A percentile compares a stretch with the other conserved stretches of the same genome.
Conservation (phyloP, 495 filamentous ascomycete genomes). For the Aspergillus biplanus region DNA sequence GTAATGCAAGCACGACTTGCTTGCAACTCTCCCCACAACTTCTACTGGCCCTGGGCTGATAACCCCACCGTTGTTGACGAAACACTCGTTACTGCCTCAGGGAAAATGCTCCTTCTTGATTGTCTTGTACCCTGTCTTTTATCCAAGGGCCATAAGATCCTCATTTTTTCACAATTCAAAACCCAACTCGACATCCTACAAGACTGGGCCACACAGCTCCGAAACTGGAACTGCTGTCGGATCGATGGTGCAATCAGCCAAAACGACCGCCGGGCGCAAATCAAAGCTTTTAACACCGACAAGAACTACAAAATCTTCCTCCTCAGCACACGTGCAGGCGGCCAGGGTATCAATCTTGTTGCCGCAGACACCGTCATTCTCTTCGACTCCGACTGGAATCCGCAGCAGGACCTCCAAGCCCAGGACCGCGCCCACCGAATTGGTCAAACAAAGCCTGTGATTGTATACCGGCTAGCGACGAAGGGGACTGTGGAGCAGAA, state of each 20-base stretch:
- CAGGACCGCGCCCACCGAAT: conserved; percentile 95
- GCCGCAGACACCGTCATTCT: conserved; percentile 76
- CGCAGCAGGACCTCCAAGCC: conserved; percentile 94
- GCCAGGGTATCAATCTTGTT: conserved; percentile 88
- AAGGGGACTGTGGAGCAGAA: conserved; percentile 91
- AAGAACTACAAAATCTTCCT: conserved; percentile 77
- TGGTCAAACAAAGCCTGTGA: conserved; percentile 86
- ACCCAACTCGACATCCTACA: conserved; percentile 90
- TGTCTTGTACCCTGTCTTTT: conserved; percentile 80
- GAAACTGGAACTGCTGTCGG: conserved; percentile 78
- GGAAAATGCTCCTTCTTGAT: conserved; percentile 95
- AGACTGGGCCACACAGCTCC: conserved; percentile 75
- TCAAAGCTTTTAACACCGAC: conserved; percentile 81
- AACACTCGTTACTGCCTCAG: conserved; percentile 78
- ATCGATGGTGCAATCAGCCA: conserved; percentile 91
- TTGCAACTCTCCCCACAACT: conserved; percentile 94
- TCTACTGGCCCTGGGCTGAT: conserved; percentile 86
- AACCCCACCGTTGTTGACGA: conserved; percentile 63
- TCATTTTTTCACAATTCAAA: conserved; percentile 97
- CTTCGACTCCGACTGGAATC: conserved; percentile 92
- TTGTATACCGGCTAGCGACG: conserved; percentile 94
- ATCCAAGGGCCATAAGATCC: conserved; percentile 77
- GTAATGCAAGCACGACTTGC: conserved; percentile 89
- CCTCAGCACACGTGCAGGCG: conserved; percentile 86
- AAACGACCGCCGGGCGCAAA: conserved; percentile 77